phyloP scores from a whole-genome alignment of 2,329 filamentous ascomycete genomes.

The Alternaria brassicicola region DNA sequence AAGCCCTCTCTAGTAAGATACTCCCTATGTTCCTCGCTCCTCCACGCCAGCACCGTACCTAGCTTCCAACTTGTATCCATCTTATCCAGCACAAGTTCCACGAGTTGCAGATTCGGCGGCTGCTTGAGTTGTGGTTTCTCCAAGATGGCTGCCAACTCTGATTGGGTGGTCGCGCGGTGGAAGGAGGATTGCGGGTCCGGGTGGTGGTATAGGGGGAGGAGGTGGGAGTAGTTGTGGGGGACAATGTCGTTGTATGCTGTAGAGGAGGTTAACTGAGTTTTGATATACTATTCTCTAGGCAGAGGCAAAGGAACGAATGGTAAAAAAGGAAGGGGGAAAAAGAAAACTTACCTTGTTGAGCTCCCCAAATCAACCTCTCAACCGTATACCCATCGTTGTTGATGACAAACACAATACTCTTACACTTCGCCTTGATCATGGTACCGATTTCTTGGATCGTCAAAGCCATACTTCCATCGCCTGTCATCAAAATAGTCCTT shows the following conservation, averaged over 20 bases:
- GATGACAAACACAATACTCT: constrained; percentile 51
- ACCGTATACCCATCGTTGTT: constrained; percentile 58
- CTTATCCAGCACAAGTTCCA: constrained; percentile 52
- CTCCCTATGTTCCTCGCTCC: constrained; percentile 45
- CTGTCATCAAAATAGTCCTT: constrained; percentile 63
- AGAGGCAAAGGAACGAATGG: neutral
- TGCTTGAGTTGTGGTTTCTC: constrained; percentile 34
- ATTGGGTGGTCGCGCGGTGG: constrained; percentile 47
- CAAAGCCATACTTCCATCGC: constrained; percentile 69
- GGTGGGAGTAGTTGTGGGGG: constrained; percentile 48
- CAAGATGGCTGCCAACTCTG: constrained; percentile 48
- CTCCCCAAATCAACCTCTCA: constrained; percentile 56
- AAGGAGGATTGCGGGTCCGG: constrained; percentile 39
- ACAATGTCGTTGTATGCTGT: constrained; percentile 50
- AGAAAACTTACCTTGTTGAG: constrained; percentile 37
- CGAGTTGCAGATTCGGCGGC: constrained; percentile 46
- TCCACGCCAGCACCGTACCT: constrained; percentile 49
- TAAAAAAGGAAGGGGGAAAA: neutral
- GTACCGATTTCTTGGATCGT: constrained; percentile 70
- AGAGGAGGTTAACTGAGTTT: neutral
- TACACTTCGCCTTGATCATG: constrained; percentile 58
- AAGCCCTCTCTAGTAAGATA: constrained; percentile 50
- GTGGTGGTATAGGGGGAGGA: constrained; percentile 51
- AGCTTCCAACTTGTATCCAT: constrained; percentile 32
- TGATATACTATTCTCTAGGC: neutral